Evolutionary conservation across 2,329 filamentous ascomycete species (phyloP), one percentile per base, ranked within the genome.

Genomic region (Daldinia sp.): DNA sequence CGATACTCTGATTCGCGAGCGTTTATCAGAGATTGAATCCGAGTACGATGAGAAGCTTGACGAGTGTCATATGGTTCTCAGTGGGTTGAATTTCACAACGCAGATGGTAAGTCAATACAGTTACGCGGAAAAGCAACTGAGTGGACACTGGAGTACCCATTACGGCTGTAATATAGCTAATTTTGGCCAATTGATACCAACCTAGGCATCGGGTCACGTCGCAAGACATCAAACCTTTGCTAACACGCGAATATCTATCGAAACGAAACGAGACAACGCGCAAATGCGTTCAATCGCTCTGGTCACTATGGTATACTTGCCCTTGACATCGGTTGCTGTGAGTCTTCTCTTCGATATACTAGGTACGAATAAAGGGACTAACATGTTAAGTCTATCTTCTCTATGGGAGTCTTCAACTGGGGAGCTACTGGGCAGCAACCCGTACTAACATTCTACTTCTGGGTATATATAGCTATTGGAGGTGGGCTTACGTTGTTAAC

Each of bases 331-430:
- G 2, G 59, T 69, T 54, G 67, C 63, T 51, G 67, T 66, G 28
- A 63, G 67, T 66, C 10, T 6, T 50, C 12, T 9, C 18, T 13
- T 30, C 1, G 26, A 35, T 6, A 15, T 12, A 4, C 4, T n/a
- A n/a, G n/a, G n/a, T n/a, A 33, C 4, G 7, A 33, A 3, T 5
- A n/a, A 30, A 18, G 5, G 6, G 35, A 13, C 58, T 65, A 55
- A 69, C 15, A 3, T 39, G 1, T 46, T 1, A 13, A 69, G 67
- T 63, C 67, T n/a, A 60, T 69, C n/a, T 69, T 66, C 48, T 69
- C 67, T 2, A 69, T 69, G 67, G 67, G 63, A 2, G 67, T 69
- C 12, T 69, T 69, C 37, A 63, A 69, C 41, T 69, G 67, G 67
- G 13, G 13, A 0, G 55, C 55, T 4, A 41, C 28, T 1, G n/a